Evolutionary conservation across 2,329 filamentous ascomycete genomes (phyloP), one percentile per base, ranked within the genome.

Genomic region (Pezicula radicicola): DNA sequence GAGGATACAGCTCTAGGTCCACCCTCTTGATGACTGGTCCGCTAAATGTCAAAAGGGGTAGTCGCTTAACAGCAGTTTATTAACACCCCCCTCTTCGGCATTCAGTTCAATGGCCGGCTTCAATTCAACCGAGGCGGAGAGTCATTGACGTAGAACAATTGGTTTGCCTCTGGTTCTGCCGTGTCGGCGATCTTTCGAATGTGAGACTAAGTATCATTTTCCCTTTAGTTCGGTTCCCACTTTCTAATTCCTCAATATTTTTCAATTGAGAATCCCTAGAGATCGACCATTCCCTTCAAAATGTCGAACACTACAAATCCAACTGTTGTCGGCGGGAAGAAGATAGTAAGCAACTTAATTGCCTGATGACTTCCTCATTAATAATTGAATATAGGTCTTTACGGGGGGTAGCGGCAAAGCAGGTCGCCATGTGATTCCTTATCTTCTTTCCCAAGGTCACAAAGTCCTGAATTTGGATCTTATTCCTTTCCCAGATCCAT

Each of bases 391-490:
- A 3, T 35, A 62, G 60, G 66, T 69, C 33, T 67, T 70, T 49
- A 70, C 68, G 13, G 68, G 68, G 1, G 68, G 68, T 13, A 67
- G 63, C 40, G 69, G 68, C 5, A 67, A 68, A 56, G 68, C 64
- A 18, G 69, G 69, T 6, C 64, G 70, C 25, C 61, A 65, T 55
- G 65, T 67, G 2, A 67, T 72, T 33, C 61, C 63, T 1, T 64
- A 67, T 25, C 59, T 71, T 2, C 52, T 70, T 3, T 52, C 55
- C 18, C 48, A 61, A 39, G 68, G 66, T 13, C 69, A 74, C 46
- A 58, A 68, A 44, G 63, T 70, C 18, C 56, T 72, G 25, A 70
- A 71, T 48, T 60, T 72, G 5, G 68, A 70, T 52, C 55, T 71
- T 2, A 56, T 58, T 2, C 67, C 66, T 4, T 62, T 69, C 12